phyloP scores from a whole-genome alignment of 148 eudicot genomes.

The Amaranthus palmeri region DNA sequence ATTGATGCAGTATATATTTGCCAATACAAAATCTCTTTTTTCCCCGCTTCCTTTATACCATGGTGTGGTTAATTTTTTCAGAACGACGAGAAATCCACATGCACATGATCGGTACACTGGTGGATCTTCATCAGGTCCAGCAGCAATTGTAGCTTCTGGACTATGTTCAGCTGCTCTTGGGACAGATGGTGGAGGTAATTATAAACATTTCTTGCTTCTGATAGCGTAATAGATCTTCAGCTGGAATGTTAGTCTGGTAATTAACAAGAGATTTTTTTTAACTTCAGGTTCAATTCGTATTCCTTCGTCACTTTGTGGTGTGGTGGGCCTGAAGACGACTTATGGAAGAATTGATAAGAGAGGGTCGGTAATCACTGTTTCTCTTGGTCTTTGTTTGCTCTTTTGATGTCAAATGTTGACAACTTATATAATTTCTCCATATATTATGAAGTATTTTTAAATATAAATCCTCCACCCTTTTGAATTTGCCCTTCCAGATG shows the following conservation, averaged over 20 bases:
- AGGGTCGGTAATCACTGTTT: slow-evolving; percentile 50
- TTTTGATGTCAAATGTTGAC: background rate
- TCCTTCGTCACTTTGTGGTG: slow-evolving; percentile 96
- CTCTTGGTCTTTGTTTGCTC: background rate
- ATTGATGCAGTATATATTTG: background rate
- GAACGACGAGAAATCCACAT: slow-evolving; percentile 94
- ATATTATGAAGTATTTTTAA: background rate
- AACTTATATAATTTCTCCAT: background rate
- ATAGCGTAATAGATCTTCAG: background rate
- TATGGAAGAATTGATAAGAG: slow-evolving; percentile 80
- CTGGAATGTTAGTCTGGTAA: slow-evolving; percentile 9
- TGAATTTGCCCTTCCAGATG: too few species aligned
- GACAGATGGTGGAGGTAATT: slow-evolving; percentile 97
- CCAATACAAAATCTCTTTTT: background rate
- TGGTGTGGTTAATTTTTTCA: slow-evolving; percentile 26
- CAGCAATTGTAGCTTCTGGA: slow-evolving; percentile 95
- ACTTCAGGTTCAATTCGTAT: slow-evolving; percentile 89
- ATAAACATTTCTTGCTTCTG: slow-evolving; percentile 13
- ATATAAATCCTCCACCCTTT: background rate
- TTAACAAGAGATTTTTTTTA: slow-evolving; percentile 22
- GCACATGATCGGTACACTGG: slow-evolving; percentile 88
- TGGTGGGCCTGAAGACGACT: slow-evolving; percentile 91
- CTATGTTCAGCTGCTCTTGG: slow-evolving; percentile 94
- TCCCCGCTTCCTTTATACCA: background rate
- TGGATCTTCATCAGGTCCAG: slow-evolving; percentile 99